Evolutionary conservation across 2,329 filamentous ascomycete genomes (phyloP).

Genomic region (Coniochaeta pulveracea): DNA sequence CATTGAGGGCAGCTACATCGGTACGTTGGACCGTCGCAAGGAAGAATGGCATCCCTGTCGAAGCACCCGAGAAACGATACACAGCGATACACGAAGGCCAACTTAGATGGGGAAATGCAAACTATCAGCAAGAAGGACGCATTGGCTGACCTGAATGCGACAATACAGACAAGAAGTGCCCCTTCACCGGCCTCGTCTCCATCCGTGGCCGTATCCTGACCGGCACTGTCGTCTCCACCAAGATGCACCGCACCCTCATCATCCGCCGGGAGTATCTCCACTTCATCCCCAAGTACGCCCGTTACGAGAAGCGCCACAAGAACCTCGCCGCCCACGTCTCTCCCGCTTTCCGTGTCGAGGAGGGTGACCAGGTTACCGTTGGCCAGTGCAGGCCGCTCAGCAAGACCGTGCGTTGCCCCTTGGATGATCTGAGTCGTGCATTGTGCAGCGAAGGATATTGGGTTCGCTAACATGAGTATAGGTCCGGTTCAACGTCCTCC

Average conservation of each 20-base stretch:
- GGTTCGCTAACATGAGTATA: slow-evolving; percentile 23
- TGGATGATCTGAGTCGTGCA: slow-evolving; percentile 2
- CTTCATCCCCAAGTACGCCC: slow-evolving; percentile 98
- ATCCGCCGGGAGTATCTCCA: slow-evolving; percentile 99
- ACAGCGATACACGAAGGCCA: not conserved
- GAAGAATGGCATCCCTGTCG: not conserved
- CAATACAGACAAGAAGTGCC: slow-evolving; percentile 95
- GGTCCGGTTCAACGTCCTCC: slow-evolving; percentile 99
- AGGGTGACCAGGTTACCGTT: slow-evolving; percentile 98
- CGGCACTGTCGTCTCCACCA: slow-evolving; percentile 97
- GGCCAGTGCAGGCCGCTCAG: slow-evolving; percentile 98
- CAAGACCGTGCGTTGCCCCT: slow-evolving; percentile 82
- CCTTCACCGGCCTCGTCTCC: slow-evolving; percentile 97
- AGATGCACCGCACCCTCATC: slow-evolving; percentile 99
- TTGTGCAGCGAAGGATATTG: slow-evolving; percentile 2
- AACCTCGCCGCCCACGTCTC: slow-evolving; percentile 99
- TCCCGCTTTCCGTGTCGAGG: slow-evolving; percentile 99
- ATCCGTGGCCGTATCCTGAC: slow-evolving; percentile 99
- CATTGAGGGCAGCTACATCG: slow-evolving; percentile 98
- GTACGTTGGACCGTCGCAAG: slow-evolving; percentile 48
- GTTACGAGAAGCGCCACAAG: slow-evolving; percentile 99
- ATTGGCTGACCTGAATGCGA: not conserved
- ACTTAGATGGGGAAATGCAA: not conserved
- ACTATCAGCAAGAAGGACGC: not conserved
- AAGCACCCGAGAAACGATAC: not conserved